Evolutionary conservation across 75 land plant species (phyloP), one percentile per base, ranked within the genome.

Genomic region (Picea glauca): DNA sequence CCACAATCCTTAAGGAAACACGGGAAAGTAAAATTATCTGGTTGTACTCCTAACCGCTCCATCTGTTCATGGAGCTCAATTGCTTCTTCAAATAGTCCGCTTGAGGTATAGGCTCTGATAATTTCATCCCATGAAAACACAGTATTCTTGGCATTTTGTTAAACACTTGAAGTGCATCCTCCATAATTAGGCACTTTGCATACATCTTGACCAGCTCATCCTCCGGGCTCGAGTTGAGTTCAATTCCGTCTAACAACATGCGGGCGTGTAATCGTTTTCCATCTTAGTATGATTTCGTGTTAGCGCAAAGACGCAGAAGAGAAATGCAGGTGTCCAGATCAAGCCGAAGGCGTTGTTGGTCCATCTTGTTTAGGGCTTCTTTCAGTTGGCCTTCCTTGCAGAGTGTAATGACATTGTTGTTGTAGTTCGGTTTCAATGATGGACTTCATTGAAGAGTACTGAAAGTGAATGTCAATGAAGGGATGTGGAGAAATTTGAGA

Each of bases 51-150:
- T 7, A 30, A 35, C 17, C 35, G 13, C 7, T 80, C 33, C 91
- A 90, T 87, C 31, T 38, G 23, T 3, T 63, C 75, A 57, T 81
- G 83, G 2, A 87, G 80, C 2, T 60, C 54, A 46, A 87, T 35
- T 21, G 82, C 83, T 17, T 79, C 83, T 15, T 15, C 14, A 2
- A 76, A 74, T 50, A 66, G 17, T 6, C 46, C 65, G 56, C 62
- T 54, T n/a, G 60, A 78, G 13, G 82, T 33, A 56, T 81, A 85
- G 18, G 76, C 89, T 50, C 87, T 74, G 9, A 90, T 87, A 60
- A 90, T 65, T 21, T 66, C 81, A 59, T 87, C 85, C 77, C 79
- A 90, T 72, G 81, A 79, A 74, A 80, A 80, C 14, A 67, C 23
- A 46, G 83, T 82, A 4, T 35, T 30, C 12, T 30, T 3, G 35